Evolutionary conservation across 108 stramenopile species (phyloP).

Genomic region (Fragilaria crotonensis): DNA sequence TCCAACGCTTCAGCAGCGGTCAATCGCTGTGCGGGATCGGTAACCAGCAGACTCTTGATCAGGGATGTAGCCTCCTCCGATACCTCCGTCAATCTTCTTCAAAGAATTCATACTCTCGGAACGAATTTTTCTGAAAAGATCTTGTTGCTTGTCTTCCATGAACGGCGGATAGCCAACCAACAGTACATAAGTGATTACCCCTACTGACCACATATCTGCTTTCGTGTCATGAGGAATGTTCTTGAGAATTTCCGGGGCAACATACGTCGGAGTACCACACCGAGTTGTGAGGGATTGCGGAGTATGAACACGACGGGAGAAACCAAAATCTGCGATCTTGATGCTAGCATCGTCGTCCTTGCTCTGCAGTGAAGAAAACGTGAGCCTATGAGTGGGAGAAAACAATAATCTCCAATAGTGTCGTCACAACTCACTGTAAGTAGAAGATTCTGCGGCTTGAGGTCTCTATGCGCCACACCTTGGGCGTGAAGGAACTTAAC

Average conservation of each 20-base stretch:
- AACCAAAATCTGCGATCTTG: slow-evolving; percentile 93
- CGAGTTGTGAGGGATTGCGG: slow-evolving; percentile 75
- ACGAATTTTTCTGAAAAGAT: slow-evolving; percentile 41
- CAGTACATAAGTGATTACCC: slow-evolving; percentile 87
- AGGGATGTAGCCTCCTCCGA: slow-evolving; percentile 42
- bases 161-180: slow-evolving; percentile 79
- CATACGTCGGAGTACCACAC: slow-evolving; percentile 72
- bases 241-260: slow-evolving; percentile 56
- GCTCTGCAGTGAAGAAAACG: slow-evolving; percentile 20
- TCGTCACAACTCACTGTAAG: too few relatives aligned
- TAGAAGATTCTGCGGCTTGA: slow-evolving; percentile 94
- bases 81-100: slow-evolving; percentile 23
- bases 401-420: too few relatives aligned
- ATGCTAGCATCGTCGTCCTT: slow-evolving; percentile 56
- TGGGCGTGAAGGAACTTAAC: slow-evolving; percentile 74
- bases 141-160: slow-evolving; percentile 30
- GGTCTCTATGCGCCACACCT: slow-evolving; percentile 86
- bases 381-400: too few relatives aligned
- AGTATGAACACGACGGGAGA: slow-evolving; percentile 74
- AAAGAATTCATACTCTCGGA: slow-evolving; percentile 27
- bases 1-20: slow-evolving; percentile 50
- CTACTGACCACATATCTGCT: slow-evolving; percentile 93
- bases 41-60: slow-evolving; percentile 38
- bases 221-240: slow-evolving; percentile 61
- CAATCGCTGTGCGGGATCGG: slow-evolving; percentile 37